A percentile compares a stretch with the other conserved stretches of the same genome.
Conservation (phyloP, 495 filamentous ascomycete species). For the Penicillium argentinense region DNA sequence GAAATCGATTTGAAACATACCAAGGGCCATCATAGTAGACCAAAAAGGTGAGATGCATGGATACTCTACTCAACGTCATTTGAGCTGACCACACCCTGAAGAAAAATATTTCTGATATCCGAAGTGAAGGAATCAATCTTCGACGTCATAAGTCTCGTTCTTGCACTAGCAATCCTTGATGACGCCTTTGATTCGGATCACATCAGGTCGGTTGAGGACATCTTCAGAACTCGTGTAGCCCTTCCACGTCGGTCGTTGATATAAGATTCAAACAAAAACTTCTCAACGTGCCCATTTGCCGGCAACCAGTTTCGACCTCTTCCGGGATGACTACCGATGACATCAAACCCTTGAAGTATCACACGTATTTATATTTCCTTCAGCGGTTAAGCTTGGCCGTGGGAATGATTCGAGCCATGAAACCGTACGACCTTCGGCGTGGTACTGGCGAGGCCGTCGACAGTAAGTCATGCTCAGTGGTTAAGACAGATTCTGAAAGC, state of each 20-base stretch:
- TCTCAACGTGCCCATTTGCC: conserved; percentile 13
- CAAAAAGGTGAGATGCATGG: too few species aligned
- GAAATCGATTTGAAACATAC: conserved; percentile 17
- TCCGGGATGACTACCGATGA: conserved; percentile 5
- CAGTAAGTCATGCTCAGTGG: neutral
- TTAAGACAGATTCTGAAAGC: neutral
- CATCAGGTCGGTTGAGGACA: conserved; percentile 16
- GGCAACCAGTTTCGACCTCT: conserved; percentile 4
- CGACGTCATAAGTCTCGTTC: too few species aligned
- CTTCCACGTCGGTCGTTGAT: conserved; percentile 4
- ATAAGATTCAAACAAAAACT: conserved; percentile 3
- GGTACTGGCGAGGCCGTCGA: conserved; percentile 5
- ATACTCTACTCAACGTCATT: too few species aligned
- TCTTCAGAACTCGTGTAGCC: conserved; percentile 5
- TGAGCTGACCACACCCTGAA: too few species aligned
- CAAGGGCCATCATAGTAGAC: conserved; percentile 10
- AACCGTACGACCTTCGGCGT: conserved; percentile 3
- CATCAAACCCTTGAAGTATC: conserved; percentile 11
- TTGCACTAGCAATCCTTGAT: too few species aligned
- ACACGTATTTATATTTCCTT: conserved; percentile 12
- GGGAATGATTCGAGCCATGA: conserved; percentile 6
- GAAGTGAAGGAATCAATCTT: too few species aligned
- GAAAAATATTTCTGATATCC: too few species aligned
- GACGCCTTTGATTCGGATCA: too few species aligned
- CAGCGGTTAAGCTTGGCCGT: conserved; percentile 6